These are phyloP conservation scores for Mortierella claussenii DNA, from an alignment of 192 early-diverging fungal genomes.

Conservation along the genomic window DNA sequence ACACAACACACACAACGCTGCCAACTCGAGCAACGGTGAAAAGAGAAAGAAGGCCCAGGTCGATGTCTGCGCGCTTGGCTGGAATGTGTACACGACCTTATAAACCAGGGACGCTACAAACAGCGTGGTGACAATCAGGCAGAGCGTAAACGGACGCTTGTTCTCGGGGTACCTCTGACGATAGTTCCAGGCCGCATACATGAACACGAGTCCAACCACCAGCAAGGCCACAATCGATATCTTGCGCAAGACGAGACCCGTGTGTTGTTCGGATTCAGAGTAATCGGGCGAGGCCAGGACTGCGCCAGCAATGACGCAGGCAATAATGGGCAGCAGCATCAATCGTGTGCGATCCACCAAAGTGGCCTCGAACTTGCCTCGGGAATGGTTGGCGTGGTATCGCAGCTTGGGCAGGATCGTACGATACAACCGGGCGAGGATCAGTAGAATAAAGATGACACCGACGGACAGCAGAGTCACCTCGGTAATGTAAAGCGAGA, in stretches of 20 bases:
- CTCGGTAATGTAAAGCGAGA: not conserved
- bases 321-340: slow-evolving; percentile 24
- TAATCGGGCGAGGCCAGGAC: not conserved
- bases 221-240: slow-evolving; percentile 2
- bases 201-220: slow-evolving; percentile 1
- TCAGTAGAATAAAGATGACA: slow-evolving; percentile 22
- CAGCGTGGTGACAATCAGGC: not conserved
- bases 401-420: slow-evolving; percentile 39
- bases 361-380: slow-evolving; percentile 13
- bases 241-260: slow-evolving; percentile 10
- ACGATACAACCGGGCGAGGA: slow-evolving; percentile 22
- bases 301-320: slow-evolving; percentile 15
- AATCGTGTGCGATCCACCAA: slow-evolving; percentile 25
- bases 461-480: slow-evolving; percentile 8
- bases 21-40: slow-evolving; percentile 22
- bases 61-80: not conserved
- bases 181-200: slow-evolving; percentile 9
- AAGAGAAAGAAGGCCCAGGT: slow-evolving; percentile 15
- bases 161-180: slow-evolving; percentile 7
- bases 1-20: not conserved
- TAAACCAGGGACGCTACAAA: slow-evolving; percentile 31
- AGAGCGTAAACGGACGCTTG: not conserved
- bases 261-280: not conserved
- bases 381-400: not conserved
- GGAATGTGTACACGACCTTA: slow-evolving; percentile 25